phyloP scores from a whole-genome alignment of 192 early-diverging fungal genomes.

The Coemansia sp. region DNA sequence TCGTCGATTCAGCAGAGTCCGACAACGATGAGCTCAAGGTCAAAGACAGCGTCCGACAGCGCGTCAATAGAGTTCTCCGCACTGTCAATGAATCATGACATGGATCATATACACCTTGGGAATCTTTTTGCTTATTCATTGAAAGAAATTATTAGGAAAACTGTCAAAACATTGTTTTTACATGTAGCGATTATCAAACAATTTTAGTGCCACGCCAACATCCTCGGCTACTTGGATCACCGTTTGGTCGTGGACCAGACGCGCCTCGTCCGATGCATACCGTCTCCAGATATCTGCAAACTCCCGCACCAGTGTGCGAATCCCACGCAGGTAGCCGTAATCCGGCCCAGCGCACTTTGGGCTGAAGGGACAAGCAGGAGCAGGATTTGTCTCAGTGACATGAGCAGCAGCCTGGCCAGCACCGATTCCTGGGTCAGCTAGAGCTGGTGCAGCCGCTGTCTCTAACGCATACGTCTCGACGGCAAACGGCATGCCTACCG shows the following conservation, averaged over 20 bases:
- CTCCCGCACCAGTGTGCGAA: constrained; percentile 54
- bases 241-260: constrained; percentile 27
- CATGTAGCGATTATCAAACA: constrained; percentile 30
- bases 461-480: background rate
- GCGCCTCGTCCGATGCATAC: constrained; percentile 48
- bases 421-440: background rate
- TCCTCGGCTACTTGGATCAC: constrained; percentile 32
- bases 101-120: background rate
- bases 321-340: constrained; percentile 57
- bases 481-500: constrained; percentile 7
- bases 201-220: constrained; percentile 40
- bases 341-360: constrained; percentile 50
- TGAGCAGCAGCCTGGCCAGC: background rate
- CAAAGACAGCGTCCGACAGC: constrained; percentile 53
- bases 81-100: constrained; percentile 47
- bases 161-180: background rate
- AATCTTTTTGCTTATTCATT: background rate
- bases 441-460: constrained; percentile 4
- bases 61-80: constrained; percentile 43
- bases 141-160: background rate
- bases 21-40: constrained; percentile 39
- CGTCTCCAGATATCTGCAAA: constrained; percentile 58
- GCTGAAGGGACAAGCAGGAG: constrained; percentile 38
- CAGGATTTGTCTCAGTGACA: constrained; percentile 30
- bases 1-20: background rate